Base-by-base conservation (phyloP, 371 early-diverging fungal genomes). In the Parasitella parasitica region DNA sequence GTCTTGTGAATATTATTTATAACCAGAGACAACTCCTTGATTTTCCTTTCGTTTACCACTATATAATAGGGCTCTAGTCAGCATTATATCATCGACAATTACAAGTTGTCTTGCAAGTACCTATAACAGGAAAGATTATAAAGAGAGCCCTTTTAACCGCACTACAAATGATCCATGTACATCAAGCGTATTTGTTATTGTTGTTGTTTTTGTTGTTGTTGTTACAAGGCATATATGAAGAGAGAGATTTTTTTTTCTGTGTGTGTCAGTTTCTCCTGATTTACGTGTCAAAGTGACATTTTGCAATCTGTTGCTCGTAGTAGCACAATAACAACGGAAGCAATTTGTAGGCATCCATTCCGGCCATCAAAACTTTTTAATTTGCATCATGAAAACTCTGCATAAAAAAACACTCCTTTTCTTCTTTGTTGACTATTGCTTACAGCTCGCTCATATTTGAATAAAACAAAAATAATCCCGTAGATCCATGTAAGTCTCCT, bases 261-360 rank as follows among this genome's bases (percentile, higher is more conserved):
- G 27, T 35, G 57, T 57, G 57, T 57, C 57, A 57, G 32, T 41
- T 43, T 43, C 56, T 41, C 56, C 56, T 56, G 43, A 56, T 57
- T 43, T 32, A 38, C 48, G 57, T 57, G 57, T 57, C 57, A 57
- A 57, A 57, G 7, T 46, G 48, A 32, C 35, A 57, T 22, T 28
- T 28, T 55, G 27, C 16, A 18, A 36, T 4, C 37, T 36, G 15
- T 8, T 36, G 8, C 37, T 36, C 4, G 15, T 9, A 13, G 37
- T 36, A 36, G 37, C 37, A 36, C 37, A 32, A 32, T 32, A 32
- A 32, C 32, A 32, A 36, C 37, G 37, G 37, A 36, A 36, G 37
- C 37, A 36, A 36, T 4, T 4, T 9, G 11, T 36, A 36, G 11
- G 37, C 11, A 13, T 36, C 37, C 37, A 36, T 36, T 36, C 37